Base-by-base conservation (phyloP, 768 basidiomycete genomes). In the Serendipita vermifera region DNA sequence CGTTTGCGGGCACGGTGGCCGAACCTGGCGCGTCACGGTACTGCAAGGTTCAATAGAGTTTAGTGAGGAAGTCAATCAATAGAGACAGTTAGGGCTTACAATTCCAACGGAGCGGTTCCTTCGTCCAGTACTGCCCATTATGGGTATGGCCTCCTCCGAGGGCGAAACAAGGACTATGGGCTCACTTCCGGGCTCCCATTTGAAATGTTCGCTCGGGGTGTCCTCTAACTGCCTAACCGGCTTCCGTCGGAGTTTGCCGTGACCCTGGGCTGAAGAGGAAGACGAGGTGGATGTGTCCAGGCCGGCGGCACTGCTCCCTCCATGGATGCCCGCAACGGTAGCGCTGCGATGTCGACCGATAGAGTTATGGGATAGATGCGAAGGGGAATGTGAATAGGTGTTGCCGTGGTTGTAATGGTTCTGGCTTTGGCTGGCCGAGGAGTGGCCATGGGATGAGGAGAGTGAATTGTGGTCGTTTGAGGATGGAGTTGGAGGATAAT, bases 161-260 rank as follows among this genome's bases (percentile, higher is more conserved):
- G n/a, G n/a, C n/a, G n/a, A n/a, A n/a, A n/a, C n/a, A n/a, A 51
- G 26, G 9, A 51, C 46, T 31, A 27, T 22, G 9, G 46, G 46
- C 46, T 51, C 46, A 29, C 46, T 51, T 5, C 46, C 46, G 9
- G 46, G 46, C 9, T 22, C 27, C 46, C 46, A 51, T 51, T 51
- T 22, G 29, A 51, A 51, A 51, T 51, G 46, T 22, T 51, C 22
- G 5, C 15, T 51, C 46, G 26, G 22, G n/a, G 17, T 31, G 46
- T 29, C 32, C 22, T 27, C 27, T 7, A 22, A 31, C 24, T 22
- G 27, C 9, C 24, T 29, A 7, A 51, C 46, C 32, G 46, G 46
- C 24, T 51, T 51, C 24, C 46, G 46, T 51, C 46, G 17, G n/a
- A n/a, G n/a, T n/a, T n/a, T n/a, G n/a, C n/a, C n/a, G n/a, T 22